Base-by-base conservation (phyloP, 2,329 filamentous ascomycete species). In the Exophiala sp. region DNA sequence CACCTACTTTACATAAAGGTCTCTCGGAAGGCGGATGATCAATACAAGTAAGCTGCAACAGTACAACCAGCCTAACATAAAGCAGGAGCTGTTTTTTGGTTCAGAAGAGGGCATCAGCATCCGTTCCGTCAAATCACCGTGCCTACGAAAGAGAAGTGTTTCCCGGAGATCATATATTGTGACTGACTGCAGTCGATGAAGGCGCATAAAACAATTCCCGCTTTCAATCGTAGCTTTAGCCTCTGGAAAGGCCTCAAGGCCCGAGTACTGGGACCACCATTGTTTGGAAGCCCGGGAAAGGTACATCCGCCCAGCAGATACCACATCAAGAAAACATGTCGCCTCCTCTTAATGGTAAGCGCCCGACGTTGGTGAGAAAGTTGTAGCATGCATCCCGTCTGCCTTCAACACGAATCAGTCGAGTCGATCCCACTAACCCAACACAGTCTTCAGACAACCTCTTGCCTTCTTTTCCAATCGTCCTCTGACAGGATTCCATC, bases 401-500 rank as follows among this genome's bases (percentile, higher is more conserved):
- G 18, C 18, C 21, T 22, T 3, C 19, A 37, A 14, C 9, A 18
- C 22, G 14, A 18, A 7, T 19, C 14, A 40, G 14, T 6, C 22
- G n/a, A 5, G 5, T 16, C 19, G 23, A 22, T 27, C n/a, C 43
- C 21, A 46, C 46, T 53, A 16, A 57, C 43, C 42, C 40, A 18
- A 19, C 35, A 23, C 46, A 61, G 78, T 82, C 34, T 74, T 82
- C 68, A 75, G 74, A 43, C 73, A 79, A 55, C 79, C 80, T 14
- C 73, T 83, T 18, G 65, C 73, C 21, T 68, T 79, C 40, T 80
- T 82, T 68, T 78, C 74, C 37, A 76, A 76, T 44, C 69, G 71
- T 42, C 81, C 80, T 5, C 69, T 78, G 62, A 83, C 80, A 1
- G 80, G 81, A 44, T 83, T 75, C 68, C 73, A 78, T 57, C 75